Conservation (phyloP, 257 asterid species). For the Scutellaria galericulata region DNA sequence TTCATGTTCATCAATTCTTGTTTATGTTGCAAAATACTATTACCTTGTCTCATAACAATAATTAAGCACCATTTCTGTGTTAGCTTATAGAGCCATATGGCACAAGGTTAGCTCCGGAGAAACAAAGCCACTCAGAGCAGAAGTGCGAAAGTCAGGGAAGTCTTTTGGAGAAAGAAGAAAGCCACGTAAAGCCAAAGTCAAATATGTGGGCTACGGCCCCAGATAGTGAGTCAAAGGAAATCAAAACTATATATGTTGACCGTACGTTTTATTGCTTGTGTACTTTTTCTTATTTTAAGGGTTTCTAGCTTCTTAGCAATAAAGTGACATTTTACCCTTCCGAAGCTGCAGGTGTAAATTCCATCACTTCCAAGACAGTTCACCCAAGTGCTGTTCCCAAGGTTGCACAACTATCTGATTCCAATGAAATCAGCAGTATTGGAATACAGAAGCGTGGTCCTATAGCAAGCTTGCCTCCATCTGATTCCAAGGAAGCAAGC, state of each 20-base stretch:
- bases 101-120: slow-evolving; percentile 53
- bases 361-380: slow-evolving; percentile 50
- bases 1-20: slow-evolving; percentile 11
- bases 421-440: slow-evolving; percentile 49
- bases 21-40: slow-evolving; percentile 20
- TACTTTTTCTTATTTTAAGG: slow-evolving; percentile 6
- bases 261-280: slow-evolving; percentile 56
- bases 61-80: slow-evolving; percentile 33
- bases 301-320: slow-evolving; percentile 23
- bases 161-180: slow-evolving; percentile 58
- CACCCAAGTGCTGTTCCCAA: slow-evolving; percentile 56
- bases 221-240: slow-evolving; percentile 81
- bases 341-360: slow-evolving; percentile 77
- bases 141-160: slow-evolving; percentile 52
- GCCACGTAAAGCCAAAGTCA: slow-evolving; percentile 63
- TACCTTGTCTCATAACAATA: slow-evolving; percentile 23
- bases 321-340: slow-evolving; percentile 32
- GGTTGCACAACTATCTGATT: slow-evolving; percentile 40
- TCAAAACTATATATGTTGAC: slow-evolving; percentile 94
- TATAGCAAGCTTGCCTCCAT: slow-evolving; percentile 35
- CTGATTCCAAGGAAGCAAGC: slow-evolving; percentile 50
- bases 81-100: slow-evolving; percentile 68
- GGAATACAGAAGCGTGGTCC: slow-evolving; percentile 60
- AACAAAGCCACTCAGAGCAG: slow-evolving; percentile 56
- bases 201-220: slow-evolving; percentile 54